These are phyloP conservation scores for Cordia subcordata DNA, from an alignment of 257 asterid genomes.

Conservation along the genomic window DNA sequence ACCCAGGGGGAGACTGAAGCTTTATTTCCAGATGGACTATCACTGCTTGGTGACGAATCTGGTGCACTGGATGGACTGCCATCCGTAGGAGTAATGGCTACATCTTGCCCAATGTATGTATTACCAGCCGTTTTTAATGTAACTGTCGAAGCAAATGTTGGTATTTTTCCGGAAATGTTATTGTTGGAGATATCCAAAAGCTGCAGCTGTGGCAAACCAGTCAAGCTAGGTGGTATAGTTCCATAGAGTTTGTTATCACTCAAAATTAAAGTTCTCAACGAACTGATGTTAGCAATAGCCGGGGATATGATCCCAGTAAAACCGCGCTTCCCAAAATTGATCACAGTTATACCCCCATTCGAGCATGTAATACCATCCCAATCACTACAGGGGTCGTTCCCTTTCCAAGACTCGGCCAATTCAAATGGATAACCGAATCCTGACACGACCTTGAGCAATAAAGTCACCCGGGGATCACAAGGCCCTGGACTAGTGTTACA, in stretches of 20 bases:
- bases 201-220: conserved; percentile 41
- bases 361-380: conserved; percentile 63
- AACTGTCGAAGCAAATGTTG: conserved; percentile 39
- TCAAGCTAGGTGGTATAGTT: conserved; percentile 48
- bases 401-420: conserved; percentile 65
- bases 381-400: conserved; percentile 57
- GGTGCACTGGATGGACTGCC: not conserved
- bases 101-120: conserved; percentile 45
- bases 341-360: conserved; percentile 38
- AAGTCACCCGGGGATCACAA: conserved; percentile 62
- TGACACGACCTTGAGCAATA: conserved; percentile 48
- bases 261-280: conserved; percentile 36
- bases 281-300: conserved; percentile 41
- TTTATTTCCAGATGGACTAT: conserved; percentile 8
- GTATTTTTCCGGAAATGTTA: conserved; percentile 69
- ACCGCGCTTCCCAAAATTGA: conserved; percentile 53
- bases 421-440: conserved; percentile 49
- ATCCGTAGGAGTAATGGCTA: conserved; percentile 28
- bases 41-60: not conserved
- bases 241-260: conserved; percentile 61
- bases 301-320: conserved; percentile 68
- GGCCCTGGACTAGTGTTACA: conserved; percentile 57
- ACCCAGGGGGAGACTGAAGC: conserved; percentile 25
- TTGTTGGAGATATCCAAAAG: conserved; percentile 73
- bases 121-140: conserved; percentile 44